Percentiles rank a stretch among this genome's conserved stretches.
Evolutionary conservation across 768 basidiomycete genomes (phyloP).

Genomic region (Hygrocybe coccinea): DNA sequence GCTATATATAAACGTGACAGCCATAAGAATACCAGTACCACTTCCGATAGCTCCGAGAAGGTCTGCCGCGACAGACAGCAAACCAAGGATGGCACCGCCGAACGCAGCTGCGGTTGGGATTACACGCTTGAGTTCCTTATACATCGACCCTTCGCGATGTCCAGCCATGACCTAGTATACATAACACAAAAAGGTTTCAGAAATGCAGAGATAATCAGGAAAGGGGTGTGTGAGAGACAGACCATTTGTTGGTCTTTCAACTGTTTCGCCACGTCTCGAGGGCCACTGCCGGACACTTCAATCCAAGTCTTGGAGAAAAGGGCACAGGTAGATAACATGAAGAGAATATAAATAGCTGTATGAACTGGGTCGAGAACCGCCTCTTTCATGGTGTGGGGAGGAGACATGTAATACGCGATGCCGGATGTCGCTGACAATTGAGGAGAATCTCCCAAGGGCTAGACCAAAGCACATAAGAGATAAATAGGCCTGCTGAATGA

Average conservation of each 20-base stretch:
- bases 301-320: conserved; percentile 99
- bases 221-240: conserved; percentile 10
- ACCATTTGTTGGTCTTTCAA: conserved; percentile 98
- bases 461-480: conserved; percentile 1
- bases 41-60: conserved; percentile 94
- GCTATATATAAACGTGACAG: conserved; percentile 95
- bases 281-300: conserved; percentile 93
- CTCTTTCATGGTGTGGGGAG: conserved; percentile 88
- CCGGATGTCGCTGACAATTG: conserved; percentile 89
- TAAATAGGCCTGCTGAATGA: too few species aligned
- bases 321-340: conserved; percentile 92
- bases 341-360: conserved; percentile 82
- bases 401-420: conserved; percentile 96
- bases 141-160: conserved; percentile 96
- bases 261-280: conserved; percentile 94
- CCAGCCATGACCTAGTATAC: conserved; percentile 64
- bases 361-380: conserved; percentile 92
- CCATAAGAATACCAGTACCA: conserved; percentile 95
- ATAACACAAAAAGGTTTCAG: neutral
- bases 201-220: neutral
- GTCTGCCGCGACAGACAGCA: conserved; percentile 87
- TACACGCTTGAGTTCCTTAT: conserved; percentile 97
- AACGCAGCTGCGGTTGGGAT: conserved; percentile 98
- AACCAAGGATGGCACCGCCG: conserved; percentile 93
- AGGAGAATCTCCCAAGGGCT: conserved; percentile 92